These are phyloP conservation scores for Tulasnella sp. DNA, from an alignment of 768 basidiomycete species.

Conservation along the genomic window DNA sequence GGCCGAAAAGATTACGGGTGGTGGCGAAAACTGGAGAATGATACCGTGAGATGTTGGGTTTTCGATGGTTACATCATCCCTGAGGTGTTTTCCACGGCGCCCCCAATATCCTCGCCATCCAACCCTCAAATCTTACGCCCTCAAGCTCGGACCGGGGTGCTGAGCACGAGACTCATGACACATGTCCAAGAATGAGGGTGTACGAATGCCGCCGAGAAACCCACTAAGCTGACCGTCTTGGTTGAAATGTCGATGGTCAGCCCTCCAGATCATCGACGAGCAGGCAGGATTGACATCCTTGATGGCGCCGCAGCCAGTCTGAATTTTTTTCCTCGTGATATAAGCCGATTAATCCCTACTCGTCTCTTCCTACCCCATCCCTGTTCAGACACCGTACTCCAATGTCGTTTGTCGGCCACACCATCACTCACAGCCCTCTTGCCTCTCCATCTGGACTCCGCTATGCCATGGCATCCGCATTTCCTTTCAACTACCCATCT, in stretches of 20 bases:
- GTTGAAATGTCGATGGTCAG: not conserved
- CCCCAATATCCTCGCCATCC: not conserved
- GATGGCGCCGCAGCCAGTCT: not conserved
- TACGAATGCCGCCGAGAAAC: not conserved
- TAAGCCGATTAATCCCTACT: not conserved
- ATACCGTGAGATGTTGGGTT: not conserved
- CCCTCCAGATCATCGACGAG: not conserved
- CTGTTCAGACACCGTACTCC: not conserved
- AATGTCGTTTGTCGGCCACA: not conserved
- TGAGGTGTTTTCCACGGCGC: not conserved
- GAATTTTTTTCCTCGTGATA: not conserved
- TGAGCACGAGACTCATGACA: not conserved
- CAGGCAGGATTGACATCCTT: not conserved
- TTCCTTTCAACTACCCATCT: not conserved
- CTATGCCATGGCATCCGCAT: not conserved
- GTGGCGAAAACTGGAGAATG: conserved; percentile 9
- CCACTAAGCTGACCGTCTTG: not conserved
- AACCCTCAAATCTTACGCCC: not conserved
- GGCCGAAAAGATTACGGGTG: conserved; percentile 1
- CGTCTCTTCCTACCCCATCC: not conserved
- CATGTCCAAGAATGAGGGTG: not conserved
- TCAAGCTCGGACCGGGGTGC: not conserved
- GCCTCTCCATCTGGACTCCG: not conserved
- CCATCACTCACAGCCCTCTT: not conserved
- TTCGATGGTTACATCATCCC: not conserved